These are phyloP conservation scores for Bombardia bombarda DNA, from an alignment of 495 filamentous ascomycete genomes.

Conservation along the genomic window DNA sequence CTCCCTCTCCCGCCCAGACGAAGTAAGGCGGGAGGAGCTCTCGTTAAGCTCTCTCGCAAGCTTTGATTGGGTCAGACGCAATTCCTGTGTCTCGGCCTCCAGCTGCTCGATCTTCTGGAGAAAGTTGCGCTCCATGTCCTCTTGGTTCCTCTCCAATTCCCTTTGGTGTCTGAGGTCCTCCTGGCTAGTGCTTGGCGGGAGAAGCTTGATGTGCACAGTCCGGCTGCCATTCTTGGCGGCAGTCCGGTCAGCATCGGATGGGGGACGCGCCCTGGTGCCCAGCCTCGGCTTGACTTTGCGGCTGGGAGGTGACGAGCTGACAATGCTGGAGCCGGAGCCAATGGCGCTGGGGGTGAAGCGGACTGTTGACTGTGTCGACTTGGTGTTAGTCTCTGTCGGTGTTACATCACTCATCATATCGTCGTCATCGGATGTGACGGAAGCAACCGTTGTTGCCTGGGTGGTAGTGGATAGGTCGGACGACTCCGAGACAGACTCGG, in stretches of 20 bases:
- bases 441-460: slow-evolving; percentile 30
- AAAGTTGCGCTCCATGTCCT: slow-evolving; percentile 22
- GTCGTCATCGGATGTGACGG: slow-evolving; percentile 21
- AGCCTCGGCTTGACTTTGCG: slow-evolving; percentile 26
- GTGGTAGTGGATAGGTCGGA: slow-evolving; percentile 39
- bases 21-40: slow-evolving; percentile 9
- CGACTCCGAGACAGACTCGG: slow-evolving; percentile 34
- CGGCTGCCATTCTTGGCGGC: slow-evolving; percentile 20
- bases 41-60: slow-evolving; percentile 26
- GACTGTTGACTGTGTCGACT: slow-evolving; percentile 16
- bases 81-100: slow-evolving; percentile 29
- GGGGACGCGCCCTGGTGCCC: slow-evolving; percentile 16
- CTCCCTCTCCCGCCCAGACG: slow-evolving; percentile 7
- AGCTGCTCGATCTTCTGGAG: slow-evolving; percentile 32
- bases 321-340: slow-evolving; percentile 19
- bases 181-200: slow-evolving; percentile 10
- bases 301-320: slow-evolving; percentile 16
- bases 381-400: slow-evolving; percentile 24
- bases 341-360: slow-evolving; percentile 27
- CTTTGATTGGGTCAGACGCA: slow-evolving; percentile 27
- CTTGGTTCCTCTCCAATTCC: slow-evolving; percentile 3
- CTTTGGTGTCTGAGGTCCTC: slow-evolving; percentile 13
- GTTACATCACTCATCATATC: slow-evolving; percentile 20
- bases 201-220: slow-evolving; percentile 23
- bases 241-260: slow-evolving; percentile 17